phyloP scores from a whole-genome alignment of 139 green algal genomes.

The Astrephomene gubernaculifera region DNA sequence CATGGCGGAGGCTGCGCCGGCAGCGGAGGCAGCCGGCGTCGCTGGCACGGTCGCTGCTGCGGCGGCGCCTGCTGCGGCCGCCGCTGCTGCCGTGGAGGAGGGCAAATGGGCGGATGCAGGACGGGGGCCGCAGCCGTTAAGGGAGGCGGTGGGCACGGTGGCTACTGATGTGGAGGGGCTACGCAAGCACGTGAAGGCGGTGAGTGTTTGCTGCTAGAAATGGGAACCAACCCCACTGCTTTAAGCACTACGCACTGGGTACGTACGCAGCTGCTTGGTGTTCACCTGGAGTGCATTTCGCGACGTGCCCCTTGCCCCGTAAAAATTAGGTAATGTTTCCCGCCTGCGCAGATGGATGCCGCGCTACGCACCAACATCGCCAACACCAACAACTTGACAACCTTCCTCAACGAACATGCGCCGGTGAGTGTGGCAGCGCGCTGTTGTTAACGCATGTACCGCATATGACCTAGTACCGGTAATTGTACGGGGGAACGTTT shows the following conservation, averaged over 20 bases:
- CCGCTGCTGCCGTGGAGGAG: background rate
- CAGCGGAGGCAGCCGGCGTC: background rate
- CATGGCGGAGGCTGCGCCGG: background rate
- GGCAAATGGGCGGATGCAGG: slow-evolving; percentile 37
- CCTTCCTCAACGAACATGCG: slow-evolving; percentile 20
- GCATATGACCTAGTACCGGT: too few species aligned
- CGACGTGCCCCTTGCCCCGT: too few species aligned
- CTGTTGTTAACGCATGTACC: too few species aligned
- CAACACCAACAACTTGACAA: slow-evolving; percentile 34
- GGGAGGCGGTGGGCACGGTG: slow-evolving; percentile 18
- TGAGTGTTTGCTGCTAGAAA: background rate
- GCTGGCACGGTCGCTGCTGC: background rate
- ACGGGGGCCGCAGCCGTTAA: slow-evolving; percentile 14
- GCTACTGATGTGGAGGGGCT: slow-evolving; percentile 10
- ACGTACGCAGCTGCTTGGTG: too few species aligned
- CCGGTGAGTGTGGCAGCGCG: slow-evolving; percentile 7
- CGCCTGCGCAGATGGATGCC: slow-evolving; percentile 33
- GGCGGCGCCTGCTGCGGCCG: background rate
- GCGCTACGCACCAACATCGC: slow-evolving; percentile 30
- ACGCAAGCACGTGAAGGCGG: slow-evolving; percentile 39
- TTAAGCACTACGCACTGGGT: too few species aligned
- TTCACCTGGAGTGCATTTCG: too few species aligned
- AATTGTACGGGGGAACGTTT: too few species aligned
- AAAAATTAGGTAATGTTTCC: too few species aligned
- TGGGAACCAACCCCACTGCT: too few species aligned